Evolutionary conservation across 106 monocot genomes (phyloP).

Genomic region (Platanthera zijinensis): DNA sequence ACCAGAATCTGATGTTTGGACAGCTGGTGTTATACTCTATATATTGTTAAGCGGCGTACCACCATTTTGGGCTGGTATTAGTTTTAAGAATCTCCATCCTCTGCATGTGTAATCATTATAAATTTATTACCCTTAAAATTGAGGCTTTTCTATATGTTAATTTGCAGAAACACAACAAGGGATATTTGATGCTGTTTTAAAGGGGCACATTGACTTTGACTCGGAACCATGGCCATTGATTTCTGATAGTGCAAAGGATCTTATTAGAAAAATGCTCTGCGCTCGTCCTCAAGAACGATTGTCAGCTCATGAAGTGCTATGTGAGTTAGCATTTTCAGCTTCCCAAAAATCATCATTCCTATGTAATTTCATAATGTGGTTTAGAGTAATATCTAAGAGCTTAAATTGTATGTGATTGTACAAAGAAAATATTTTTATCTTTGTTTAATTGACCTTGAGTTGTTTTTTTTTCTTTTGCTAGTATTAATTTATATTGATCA

Average conservation of each 20-base stretch:
- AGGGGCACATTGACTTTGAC: conserved; percentile 61
- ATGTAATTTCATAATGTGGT: background rate
- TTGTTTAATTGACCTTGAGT: background rate
- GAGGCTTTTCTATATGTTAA: background rate
- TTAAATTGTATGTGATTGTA: background rate
- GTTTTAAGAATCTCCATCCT: background rate
- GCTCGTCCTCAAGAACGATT: conserved; percentile 48
- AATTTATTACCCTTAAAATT: background rate
- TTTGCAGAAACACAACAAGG: conserved; percentile 71
- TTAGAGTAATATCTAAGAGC: background rate
- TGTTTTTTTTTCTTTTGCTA: too few species aligned
- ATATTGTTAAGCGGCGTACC: conserved; percentile 79
- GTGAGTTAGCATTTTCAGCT: conserved; percentile 15
- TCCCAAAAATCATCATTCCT: background rate
- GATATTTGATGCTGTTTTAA: conserved; percentile 77
- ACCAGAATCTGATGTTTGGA: conserved; percentile 78
- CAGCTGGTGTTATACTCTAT: conserved; percentile 76
- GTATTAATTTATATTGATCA: too few species aligned
- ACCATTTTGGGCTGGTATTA: conserved; percentile 73
- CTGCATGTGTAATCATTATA: background rate
- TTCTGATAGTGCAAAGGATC: conserved; percentile 74
- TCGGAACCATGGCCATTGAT: conserved; percentile 75
- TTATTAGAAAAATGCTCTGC: conserved; percentile 69
- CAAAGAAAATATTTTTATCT: background rate
- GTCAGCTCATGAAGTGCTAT: conserved; percentile 69